Percentiles rank a stretch among this genome's conserved stretches.
phyloP scores from a whole-genome alignment of 768 basidiomycete genomes.

The Lentinus brumalis region DNA sequence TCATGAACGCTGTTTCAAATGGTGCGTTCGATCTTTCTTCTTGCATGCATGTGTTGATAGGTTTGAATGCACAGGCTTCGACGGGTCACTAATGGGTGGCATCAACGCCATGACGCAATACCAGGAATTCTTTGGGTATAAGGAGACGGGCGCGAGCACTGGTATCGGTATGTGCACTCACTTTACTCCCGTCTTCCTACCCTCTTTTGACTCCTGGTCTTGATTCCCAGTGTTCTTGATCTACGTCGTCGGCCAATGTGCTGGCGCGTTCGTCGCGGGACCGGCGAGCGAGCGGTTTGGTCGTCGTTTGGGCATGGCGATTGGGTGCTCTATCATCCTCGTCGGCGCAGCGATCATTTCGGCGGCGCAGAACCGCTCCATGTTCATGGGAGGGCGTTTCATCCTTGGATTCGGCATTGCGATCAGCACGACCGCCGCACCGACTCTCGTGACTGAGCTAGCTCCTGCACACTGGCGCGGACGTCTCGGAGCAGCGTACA shows the following conservation, averaged over 20 bases:
- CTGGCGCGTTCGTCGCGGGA: not conserved
- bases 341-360: not conserved
- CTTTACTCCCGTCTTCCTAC: no score
- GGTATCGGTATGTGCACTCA: not conserved
- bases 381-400: conserved; percentile 1
- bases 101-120: conserved; percentile 8
- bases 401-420: not conserved
- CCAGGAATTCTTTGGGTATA: not conserved
- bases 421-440: conserved; percentile 4
- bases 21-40: not conserved
- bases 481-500: not conserved
- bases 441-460: conserved; percentile 7
- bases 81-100: conserved; percentile 3
- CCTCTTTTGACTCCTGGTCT: not conserved
- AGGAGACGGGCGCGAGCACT: not conserved
- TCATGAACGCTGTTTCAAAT: conserved; percentile 1
- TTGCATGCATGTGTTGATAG: not conserved
- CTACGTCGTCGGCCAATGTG: not conserved
- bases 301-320: not conserved
- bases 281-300: conserved; percentile 3
- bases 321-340: conserved; percentile 1
- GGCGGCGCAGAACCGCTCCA: not conserved
- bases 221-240: not conserved
- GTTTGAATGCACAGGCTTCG: not conserved
- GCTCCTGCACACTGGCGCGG: conserved; percentile 5